Evolutionary conservation across 768 basidiomycete species (phyloP).

Genomic region (Inosperma sp.): DNA sequence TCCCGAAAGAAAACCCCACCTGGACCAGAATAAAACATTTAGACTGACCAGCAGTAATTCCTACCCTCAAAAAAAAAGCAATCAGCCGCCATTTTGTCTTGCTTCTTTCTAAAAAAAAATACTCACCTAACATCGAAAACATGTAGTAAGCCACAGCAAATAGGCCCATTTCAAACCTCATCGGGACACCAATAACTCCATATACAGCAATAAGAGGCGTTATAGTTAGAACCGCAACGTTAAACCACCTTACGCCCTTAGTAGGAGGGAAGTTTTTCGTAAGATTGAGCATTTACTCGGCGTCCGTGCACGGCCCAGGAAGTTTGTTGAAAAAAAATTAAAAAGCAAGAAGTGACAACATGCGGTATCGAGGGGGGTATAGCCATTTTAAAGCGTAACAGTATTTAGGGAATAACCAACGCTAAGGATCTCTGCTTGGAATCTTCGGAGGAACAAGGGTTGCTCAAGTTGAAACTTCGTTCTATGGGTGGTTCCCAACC

Average conservation of each 20-base stretch:
- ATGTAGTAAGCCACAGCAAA: constrained; percentile 73
- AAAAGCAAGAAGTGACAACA: no score
- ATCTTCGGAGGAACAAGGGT: no score
- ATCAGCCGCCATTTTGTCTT: constrained; percentile 18
- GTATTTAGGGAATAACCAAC: no score
- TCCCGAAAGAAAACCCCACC: neutral
- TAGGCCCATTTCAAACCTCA: constrained; percentile 47
- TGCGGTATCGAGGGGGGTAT: no score
- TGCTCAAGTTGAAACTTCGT: no score
- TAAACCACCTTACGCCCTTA: constrained; percentile 71
- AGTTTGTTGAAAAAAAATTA: neutral
- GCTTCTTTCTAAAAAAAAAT: neutral
- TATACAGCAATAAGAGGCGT: constrained; percentile 70
- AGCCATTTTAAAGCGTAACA: no score
- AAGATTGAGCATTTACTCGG: constrained; percentile 13
- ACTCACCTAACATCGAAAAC: constrained; percentile 79
- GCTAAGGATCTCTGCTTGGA: no score
- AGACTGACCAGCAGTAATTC: constrained; percentile 46
- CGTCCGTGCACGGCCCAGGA: neutral
- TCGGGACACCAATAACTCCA: constrained; percentile 51
- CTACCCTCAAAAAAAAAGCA: constrained; percentile 28
- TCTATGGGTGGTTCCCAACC: no score
- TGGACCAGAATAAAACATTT: neutral
- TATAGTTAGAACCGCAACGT: constrained; percentile 61
- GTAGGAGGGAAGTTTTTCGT: constrained; percentile 42